Conservation (phyloP, 2,329 filamentous ascomycete species). For the Aspergillus novofumigatus region DNA sequence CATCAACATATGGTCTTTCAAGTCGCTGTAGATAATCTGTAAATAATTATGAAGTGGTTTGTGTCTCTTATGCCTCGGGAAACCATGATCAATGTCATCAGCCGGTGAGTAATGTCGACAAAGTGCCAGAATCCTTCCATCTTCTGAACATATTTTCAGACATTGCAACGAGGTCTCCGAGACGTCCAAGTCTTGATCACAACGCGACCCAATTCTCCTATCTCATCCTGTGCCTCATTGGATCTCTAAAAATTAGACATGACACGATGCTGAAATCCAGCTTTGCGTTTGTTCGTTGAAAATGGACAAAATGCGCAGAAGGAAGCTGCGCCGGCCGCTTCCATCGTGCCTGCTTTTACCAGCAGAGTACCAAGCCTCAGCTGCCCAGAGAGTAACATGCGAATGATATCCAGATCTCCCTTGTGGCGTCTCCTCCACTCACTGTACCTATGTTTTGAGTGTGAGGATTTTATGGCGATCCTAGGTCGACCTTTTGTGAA, state of each 20-base stretch:
- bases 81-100: neutral
- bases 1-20: neutral
- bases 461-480: neutral
- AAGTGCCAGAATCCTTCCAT: neutral
- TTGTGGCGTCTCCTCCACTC: neutral
- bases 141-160: neutral
- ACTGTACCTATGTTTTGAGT: neutral
- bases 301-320: neutral
- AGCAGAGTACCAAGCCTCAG: neutral
- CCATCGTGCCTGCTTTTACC: neutral
- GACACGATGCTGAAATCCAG: neutral
- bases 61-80: neutral
- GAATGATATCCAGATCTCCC: neutral
- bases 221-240: neutral
- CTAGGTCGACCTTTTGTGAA: neutral
- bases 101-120: neutral
- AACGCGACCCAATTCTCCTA: neutral
- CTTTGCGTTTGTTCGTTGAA: neutral
- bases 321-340: neutral
- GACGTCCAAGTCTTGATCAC: neutral
- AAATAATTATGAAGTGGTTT: neutral
- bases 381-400: neutral
- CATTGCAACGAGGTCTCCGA: neutral
- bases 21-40: too few relatives aligned
- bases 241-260: neutral